Base-by-base conservation (phyloP, 2,329 filamentous ascomycete genomes). In the Stachybotrys chartarum region DNA sequence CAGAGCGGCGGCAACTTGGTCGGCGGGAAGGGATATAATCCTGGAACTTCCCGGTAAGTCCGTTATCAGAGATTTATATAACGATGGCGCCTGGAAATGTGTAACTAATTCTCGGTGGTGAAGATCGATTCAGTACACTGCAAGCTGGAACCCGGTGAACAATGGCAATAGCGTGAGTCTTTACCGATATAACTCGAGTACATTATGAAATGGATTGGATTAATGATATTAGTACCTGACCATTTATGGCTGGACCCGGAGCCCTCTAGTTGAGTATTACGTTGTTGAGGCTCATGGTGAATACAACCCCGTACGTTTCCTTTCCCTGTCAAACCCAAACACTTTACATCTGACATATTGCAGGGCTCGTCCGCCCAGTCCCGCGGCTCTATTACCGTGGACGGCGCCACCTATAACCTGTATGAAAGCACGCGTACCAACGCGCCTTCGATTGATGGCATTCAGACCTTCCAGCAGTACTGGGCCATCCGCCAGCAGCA, bases 1-100 rank as follows among this genome's bases (percentile, higher is more conserved):
- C 64, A 61, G 53, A 68, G 70, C 54, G 67, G 65, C 30, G 78
- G 78, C 31, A 80, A 82, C 70, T 78, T 82, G 46, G 79, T 81
- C 35, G 78, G 72, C 55, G 81, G 81, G 45, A 83, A 83, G 67
- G 81, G 81, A 47, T 84, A 81, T 80, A 75, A 75, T 57, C 74
- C 79, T 18, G 81, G 80, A 53, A 71, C 67, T 56, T 66, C 71
- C 39, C 72, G 76, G 78, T 81, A 72, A 56, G 68, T 50, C 5
- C 31, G n/a, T n/a, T 8, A 32, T 30, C 46, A 17, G 46, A 3
- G 11, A 14, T 10, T 48, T 11, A 16, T 50, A 5, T 8, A 50
- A 7, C 12, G 14, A 16, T 16, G 3, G 46, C 14, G 46, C 11
- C 3, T 49, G 50, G 39, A 44, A 11, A n/a, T 5, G 11, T 11